These are phyloP conservation scores for Pseudovirgaria hyperparasitica DNA, from an alignment of 2,329 filamentous ascomycete genomes.

Conservation along the genomic window DNA sequence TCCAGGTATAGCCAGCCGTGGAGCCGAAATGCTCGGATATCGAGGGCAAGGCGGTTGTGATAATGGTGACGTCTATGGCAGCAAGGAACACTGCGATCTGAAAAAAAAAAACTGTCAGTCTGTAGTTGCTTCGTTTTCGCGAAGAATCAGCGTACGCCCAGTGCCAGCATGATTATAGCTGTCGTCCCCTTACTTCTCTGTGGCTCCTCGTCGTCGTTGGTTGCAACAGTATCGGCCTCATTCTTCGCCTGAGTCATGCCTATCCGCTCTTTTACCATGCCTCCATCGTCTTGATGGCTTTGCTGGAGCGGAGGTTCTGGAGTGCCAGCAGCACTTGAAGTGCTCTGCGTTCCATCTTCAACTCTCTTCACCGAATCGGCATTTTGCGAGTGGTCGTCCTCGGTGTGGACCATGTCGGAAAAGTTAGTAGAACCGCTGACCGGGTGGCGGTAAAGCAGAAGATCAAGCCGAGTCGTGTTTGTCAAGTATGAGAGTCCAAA, in stretches of 20 bases:
- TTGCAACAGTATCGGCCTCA: background rate
- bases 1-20: constrained; percentile 39
- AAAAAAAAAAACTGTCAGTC: constrained; percentile 2
- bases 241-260: background rate
- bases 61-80: constrained; percentile 49
- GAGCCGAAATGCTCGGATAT: constrained; percentile 42
- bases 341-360: too few species aligned
- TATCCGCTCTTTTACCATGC: background rate
- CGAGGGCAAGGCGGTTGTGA: constrained; percentile 49
- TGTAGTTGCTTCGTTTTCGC: background rate
- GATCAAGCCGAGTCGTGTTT: too few species aligned
- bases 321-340: too few species aligned
- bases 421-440: too few species aligned
- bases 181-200: constrained; percentile 29
- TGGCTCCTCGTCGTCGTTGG: constrained; percentile 15
- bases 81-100: constrained; percentile 46
- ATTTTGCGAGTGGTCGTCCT: too few species aligned
- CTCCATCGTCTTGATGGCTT: background rate
- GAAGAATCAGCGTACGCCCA: constrained; percentile 15
- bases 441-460: too few species aligned
- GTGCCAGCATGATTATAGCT: constrained; percentile 36
- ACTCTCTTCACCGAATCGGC: too few species aligned
- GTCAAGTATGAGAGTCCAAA: too few species aligned
- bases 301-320: background rate
- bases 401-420: too few species aligned